Conservation (phyloP, 2,329 filamentous ascomycete species). For the Botrytis medusae region DNA sequence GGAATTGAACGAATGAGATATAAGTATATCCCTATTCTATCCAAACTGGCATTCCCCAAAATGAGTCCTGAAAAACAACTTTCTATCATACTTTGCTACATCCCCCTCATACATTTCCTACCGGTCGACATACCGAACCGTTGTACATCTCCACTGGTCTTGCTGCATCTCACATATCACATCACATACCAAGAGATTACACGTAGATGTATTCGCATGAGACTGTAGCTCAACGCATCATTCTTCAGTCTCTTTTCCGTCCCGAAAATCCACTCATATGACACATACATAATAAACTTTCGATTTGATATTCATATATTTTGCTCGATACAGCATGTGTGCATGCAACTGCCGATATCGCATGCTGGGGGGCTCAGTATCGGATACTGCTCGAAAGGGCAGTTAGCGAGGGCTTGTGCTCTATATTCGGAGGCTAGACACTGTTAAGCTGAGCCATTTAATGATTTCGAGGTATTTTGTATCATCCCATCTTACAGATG, state of each 20-base stretch:
- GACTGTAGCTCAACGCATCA: background rate
- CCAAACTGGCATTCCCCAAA: no score
- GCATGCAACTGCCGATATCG: background rate
- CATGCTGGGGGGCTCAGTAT: background rate
- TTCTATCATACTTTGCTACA: background rate
- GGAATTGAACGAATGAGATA: background rate
- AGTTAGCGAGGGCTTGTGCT: background rate
- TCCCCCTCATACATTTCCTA: background rate
- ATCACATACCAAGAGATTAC: background rate
- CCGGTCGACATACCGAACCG: background rate
- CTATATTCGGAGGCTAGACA: background rate
- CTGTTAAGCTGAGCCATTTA: background rate
- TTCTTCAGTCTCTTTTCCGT: no score
- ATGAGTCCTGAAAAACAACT: no score
- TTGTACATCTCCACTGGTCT: background rate
- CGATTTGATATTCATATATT: background rate
- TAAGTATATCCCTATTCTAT: background rate
- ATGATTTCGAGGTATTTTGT: no score
- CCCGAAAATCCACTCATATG: no score
- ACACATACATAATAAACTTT: background rate
- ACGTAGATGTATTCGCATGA: background rate
- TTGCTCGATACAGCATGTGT: background rate
- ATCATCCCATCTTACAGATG: background rate
- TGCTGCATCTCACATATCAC: background rate
- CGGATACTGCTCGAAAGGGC: background rate